These are phyloP conservation scores for Coemansia sp. DNA, from an alignment of 192 early-diverging fungal species.

Conservation along the genomic window DNA sequence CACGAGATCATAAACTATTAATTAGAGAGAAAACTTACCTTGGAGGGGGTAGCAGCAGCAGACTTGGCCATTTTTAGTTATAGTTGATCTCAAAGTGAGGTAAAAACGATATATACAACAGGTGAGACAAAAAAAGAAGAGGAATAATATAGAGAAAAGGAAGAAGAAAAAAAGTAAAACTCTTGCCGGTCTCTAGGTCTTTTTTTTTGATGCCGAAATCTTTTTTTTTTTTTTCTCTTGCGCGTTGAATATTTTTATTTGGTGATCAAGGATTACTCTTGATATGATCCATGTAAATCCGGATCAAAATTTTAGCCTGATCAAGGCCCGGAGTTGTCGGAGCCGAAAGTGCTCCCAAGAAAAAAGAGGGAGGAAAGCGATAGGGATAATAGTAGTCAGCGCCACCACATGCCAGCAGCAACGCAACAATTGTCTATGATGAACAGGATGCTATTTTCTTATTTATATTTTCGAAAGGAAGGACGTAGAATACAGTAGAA, in stretches of 20 bases:
- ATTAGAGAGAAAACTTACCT: not conserved
- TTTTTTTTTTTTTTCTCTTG: slow-evolving; percentile 2
- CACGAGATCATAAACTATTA: not conserved
- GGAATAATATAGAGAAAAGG: not conserved
- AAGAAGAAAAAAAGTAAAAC: not conserved
- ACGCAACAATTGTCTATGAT: not conserved
- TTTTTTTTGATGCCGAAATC: slow-evolving; percentile 5
- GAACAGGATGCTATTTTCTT: not conserved
- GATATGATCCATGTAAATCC: not conserved
- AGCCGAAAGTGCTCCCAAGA: not conserved
- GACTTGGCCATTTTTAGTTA: slow-evolving; percentile 33
- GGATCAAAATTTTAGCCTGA: not conserved
- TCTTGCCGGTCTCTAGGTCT: not conserved
- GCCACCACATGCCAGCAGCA: not conserved
- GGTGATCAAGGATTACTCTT: not conserved
- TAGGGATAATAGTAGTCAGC: too few relatives aligned
- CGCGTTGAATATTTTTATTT: slow-evolving; percentile 6
- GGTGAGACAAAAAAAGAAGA: slow-evolving; percentile 1
- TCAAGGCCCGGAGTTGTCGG: not conserved
- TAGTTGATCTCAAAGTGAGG: slow-evolving; percentile 1
- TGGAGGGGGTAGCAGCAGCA: slow-evolving; percentile 18
- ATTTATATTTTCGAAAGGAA: slow-evolving; percentile 5
- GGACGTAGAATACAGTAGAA: not conserved
- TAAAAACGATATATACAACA: slow-evolving; percentile 20
- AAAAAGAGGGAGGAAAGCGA: too few relatives aligned